Percentiles rank a stretch among this genome's conserved stretches.
Conservation (phyloP, 805 yeast species). For the Teunomyces barrocoloradensis region DNA sequence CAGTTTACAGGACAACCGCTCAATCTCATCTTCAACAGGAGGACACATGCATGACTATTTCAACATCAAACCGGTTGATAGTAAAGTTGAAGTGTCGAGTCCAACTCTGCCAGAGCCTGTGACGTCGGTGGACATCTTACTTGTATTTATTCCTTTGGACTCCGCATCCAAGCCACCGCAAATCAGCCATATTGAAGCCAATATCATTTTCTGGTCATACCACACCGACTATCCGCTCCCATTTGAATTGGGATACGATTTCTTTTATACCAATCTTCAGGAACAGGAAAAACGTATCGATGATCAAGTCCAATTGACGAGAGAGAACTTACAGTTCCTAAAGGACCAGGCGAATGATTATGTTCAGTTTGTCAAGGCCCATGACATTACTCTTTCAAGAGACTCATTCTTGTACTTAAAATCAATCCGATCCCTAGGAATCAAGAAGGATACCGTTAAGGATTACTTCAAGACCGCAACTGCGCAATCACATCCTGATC, state of each 20-base stretch:
- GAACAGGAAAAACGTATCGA: conserved; percentile 16
- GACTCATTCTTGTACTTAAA: conserved; percentile 35
- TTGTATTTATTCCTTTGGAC: conserved; percentile 27
- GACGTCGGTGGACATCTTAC: conserved; percentile 19
- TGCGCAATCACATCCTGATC: conserved; percentile 20
- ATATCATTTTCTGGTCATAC: conserved; percentile 41
- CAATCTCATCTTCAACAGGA: background rate
- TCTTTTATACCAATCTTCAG: conserved; percentile 32
- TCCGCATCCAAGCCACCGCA: conserved; percentile 29
- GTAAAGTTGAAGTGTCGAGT: background rate
- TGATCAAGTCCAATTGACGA: conserved; percentile 31
- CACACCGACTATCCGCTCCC: conserved; percentile 42
- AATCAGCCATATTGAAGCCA: conserved; percentile 32
- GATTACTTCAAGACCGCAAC: conserved; percentile 34
- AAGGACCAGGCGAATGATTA: conserved; percentile 34
- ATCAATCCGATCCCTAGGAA: conserved; percentile 35
- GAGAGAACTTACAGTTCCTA: conserved; percentile 31
- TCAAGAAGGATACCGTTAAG: conserved; percentile 39
- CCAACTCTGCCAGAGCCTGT: conserved; percentile 6
- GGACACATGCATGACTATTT: background rate
- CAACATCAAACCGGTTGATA: background rate
- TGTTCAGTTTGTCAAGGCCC: conserved; percentile 34
- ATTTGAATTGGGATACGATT: conserved; percentile 37
- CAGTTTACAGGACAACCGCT: conserved; percentile 13
- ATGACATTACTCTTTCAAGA: conserved; percentile 30